Base-by-base conservation (phyloP, 73 alveolate species). In the Paramecium caudatum region DNA sequence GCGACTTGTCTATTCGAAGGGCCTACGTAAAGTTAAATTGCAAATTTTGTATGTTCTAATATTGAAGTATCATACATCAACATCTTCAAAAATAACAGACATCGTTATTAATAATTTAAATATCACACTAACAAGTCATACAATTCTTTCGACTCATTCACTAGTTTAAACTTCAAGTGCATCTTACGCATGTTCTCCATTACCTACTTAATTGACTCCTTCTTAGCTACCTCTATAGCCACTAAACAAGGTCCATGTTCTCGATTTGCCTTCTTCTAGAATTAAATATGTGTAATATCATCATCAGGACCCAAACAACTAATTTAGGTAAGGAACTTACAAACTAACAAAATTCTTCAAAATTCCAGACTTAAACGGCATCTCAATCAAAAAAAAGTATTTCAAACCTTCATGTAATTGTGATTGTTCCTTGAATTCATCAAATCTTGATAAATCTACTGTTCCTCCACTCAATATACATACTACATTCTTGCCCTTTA, bases 231-330 rank as follows among this genome's bases (percentile, higher is more conserved):
- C 61, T 83, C 91, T 0, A 83, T 46, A 0, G 91, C 91, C 8
- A 83, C 82, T 47, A 83, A 70, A 50, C 85, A 65, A 5, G 91
- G 91, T n/a, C 91, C 84, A 30, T 63, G 46, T 34, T 83, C 91
- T 55, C 91, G 15, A 33, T 83, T 83, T 0, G 91, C 85, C 21
- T 83, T 83, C 61, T 83, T 83, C 39, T 83, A 23, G 13, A 83
- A 83, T 83, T 83, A 8, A 16, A 83, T 55, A 36, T 83, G 91
- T 50, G 85, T 55, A 5, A 83, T 55, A 45, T 83, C 91, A 61
- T 83, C 91, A 49, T 47, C 82, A 83, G 91, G 91, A 4, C 91
- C 91, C 2, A 83, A 63, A 83, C 91, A 65, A 13, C 83, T 65
- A n/a, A 32, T 1, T 13, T 32, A 3, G 4, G 3, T 33, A 33